phyloP scores from a whole-genome alignment of 176 grass and related monocot genomes.

The Sorghum bicolor region Sorghum_bicolor_NCBIv3 NC_012870.2:76772001-76772500 shows the following conservation, averaged over 20 bases:
- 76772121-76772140: background rate
- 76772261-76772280: slow-evolving; percentile 89
- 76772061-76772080: background rate
- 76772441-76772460: slow-evolving; percentile 77
- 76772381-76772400: slow-evolving; percentile 82
- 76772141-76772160: slow-evolving; percentile 11
- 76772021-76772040: slow-evolving; percentile 1
- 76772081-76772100: background rate
- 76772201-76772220: slow-evolving; percentile 71
- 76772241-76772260: slow-evolving; percentile 87
- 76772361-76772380: slow-evolving; percentile 91
- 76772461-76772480: slow-evolving; percentile 68
- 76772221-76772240: slow-evolving; percentile 98
- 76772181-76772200: slow-evolving; percentile 28
- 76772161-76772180: slow-evolving; percentile 13
- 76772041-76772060: too few species aligned
- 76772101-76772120: background rate
- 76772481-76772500: slow-evolving; percentile 90
- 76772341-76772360: slow-evolving; percentile 73
- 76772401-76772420: slow-evolving; percentile 96
- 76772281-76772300: slow-evolving; percentile 80
- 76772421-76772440: slow-evolving; percentile 97
- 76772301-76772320: slow-evolving; percentile 92
- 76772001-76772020: slow-evolving; percentile 5
- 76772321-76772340: slow-evolving; percentile 88